A percentile compares a stretch with the other conserved stretches of the same genome.
Conservation (phyloP, 2,329 filamentous ascomycete species). For the Lasiodiplodia hormozganensis region DNA sequence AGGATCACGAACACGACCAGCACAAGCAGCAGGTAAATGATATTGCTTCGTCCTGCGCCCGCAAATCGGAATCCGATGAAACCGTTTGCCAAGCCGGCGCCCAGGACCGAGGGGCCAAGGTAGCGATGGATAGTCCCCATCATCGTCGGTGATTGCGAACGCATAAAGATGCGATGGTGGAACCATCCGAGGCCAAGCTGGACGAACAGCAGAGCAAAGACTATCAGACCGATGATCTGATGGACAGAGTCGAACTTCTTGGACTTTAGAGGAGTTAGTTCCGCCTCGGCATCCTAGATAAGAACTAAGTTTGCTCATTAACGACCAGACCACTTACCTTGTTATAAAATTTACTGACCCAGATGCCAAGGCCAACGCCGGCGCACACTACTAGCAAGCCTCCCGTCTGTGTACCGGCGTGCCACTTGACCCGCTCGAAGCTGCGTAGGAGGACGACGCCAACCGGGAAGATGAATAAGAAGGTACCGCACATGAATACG, state of each 20-base stretch:
- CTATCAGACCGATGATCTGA: conserved; percentile 13
- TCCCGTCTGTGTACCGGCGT: conserved; percentile 61
- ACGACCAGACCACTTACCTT: conserved; percentile 53
- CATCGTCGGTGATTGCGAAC: conserved; percentile 30
- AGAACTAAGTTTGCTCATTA: not conserved
- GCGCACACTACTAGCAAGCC: conserved; percentile 58
- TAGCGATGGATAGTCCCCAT: conserved; percentile 34
- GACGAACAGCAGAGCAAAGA: conserved; percentile 3
- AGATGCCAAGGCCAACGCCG: conserved; percentile 62
- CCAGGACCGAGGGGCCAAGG: conserved; percentile 33
- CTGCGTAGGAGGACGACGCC: conserved; percentile 63
- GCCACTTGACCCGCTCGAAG: conserved; percentile 60
- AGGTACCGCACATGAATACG: conserved; percentile 62
- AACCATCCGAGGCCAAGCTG: conserved; percentile 14
- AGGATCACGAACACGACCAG: conserved; percentile 30
- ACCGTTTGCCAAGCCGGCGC: conserved; percentile 34
- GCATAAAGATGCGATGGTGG: conserved; percentile 29
- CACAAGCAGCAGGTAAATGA: conserved; percentile 34
- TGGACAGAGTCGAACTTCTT: conserved; percentile 56
- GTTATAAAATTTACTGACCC: conserved; percentile 61
- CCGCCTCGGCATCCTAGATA: no score
- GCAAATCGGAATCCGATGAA: conserved; percentile 37
- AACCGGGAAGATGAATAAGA: conserved; percentile 63
- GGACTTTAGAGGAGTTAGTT: conserved; percentile 48
- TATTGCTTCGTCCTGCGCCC: conserved; percentile 29